phyloP scores from a whole-genome alignment of 257 asterid genomes.

The Knoxia roxburghii region DNA sequence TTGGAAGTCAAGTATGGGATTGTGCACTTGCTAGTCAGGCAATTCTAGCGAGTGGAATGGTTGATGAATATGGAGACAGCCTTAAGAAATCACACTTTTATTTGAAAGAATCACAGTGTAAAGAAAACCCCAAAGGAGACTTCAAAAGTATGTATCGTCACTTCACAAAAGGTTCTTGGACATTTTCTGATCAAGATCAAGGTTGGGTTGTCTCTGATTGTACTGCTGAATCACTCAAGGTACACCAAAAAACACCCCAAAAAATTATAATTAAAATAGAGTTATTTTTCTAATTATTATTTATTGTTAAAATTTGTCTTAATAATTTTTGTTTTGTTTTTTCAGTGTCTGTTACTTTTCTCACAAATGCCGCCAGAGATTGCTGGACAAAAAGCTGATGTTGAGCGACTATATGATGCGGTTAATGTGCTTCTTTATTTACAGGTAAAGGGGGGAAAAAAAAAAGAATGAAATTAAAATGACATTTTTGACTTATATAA shows the following conservation, averaged over 20 bases:
- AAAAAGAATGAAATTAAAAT: no score
- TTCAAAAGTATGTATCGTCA: conserved; percentile 59
- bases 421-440: conserved; percentile 25
- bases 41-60: conserved; percentile 62
- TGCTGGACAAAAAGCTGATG: conserved; percentile 27
- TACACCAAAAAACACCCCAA: no score
- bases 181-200: conserved; percentile 78
- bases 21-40: conserved; percentile 61
- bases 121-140: conserved; percentile 58
- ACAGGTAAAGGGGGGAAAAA: no score
- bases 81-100: conserved; percentile 65
- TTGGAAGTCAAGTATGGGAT: conserved; percentile 83
- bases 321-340: background rate
- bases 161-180: conserved; percentile 65
- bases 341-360: conserved; percentile 36
- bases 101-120: conserved; percentile 70
- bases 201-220: conserved; percentile 73
- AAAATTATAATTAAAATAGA: no score
- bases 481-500: background rate
- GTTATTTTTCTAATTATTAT: no score
- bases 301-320: background rate
- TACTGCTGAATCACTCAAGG: conserved; percentile 65
- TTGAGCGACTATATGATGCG: conserved; percentile 29
- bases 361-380: conserved; percentile 30
- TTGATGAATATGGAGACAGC: conserved; percentile 66